A percentile compares a stretch with the other conserved stretches of the same genome.
Evolutionary conservation across 805 yeast genomes (phyloP).

Genomic region (Yarrowia deformans): DNA sequence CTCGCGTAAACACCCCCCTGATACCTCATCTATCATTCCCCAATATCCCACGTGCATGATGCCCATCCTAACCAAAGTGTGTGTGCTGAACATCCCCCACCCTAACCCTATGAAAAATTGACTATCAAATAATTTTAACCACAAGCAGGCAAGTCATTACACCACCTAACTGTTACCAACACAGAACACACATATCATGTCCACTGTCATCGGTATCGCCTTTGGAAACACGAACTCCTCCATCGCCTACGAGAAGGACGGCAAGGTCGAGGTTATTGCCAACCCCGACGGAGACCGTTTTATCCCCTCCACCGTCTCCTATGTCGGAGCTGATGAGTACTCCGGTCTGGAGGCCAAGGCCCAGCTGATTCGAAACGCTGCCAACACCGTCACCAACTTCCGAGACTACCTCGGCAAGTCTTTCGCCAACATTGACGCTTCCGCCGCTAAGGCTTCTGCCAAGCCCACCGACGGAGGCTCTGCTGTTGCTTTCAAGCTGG

Average conservation of each 20-base stretch:
- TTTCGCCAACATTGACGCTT: slow-evolving; percentile 71
- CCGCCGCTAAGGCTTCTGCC: slow-evolving; percentile 70
- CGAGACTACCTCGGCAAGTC: slow-evolving; percentile 88
- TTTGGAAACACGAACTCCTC: slow-evolving; percentile 97
- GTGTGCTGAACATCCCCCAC: neutral
- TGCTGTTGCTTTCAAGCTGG: slow-evolving; percentile 62
- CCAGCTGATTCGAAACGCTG: slow-evolving; percentile 89
- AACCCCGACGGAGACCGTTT: slow-evolving; percentile 99
- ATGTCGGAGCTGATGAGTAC: slow-evolving; percentile 93
- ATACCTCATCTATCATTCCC: neutral
- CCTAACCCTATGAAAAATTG: slow-evolving; percentile 37
- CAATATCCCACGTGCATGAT: slow-evolving; percentile 20
- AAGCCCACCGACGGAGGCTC: slow-evolving; percentile 72
- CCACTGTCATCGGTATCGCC: slow-evolving; percentile 84
- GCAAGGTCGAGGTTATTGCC: slow-evolving; percentile 95
- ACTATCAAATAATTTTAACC: slow-evolving; percentile 24
- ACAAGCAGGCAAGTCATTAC: neutral
- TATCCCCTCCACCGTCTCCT: slow-evolving; percentile 90
- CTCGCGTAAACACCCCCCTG: neutral
- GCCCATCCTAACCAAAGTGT: slow-evolving; percentile 12
- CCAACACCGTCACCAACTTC: slow-evolving; percentile 86
- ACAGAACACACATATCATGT: slow-evolving; percentile 22
- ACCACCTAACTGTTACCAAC: neutral
- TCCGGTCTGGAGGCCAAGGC: slow-evolving; percentile 96
- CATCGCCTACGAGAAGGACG: slow-evolving; percentile 87